Conservation (phyloP, 495 filamentous ascomycete species). For the Neurospora sp. region DNA sequence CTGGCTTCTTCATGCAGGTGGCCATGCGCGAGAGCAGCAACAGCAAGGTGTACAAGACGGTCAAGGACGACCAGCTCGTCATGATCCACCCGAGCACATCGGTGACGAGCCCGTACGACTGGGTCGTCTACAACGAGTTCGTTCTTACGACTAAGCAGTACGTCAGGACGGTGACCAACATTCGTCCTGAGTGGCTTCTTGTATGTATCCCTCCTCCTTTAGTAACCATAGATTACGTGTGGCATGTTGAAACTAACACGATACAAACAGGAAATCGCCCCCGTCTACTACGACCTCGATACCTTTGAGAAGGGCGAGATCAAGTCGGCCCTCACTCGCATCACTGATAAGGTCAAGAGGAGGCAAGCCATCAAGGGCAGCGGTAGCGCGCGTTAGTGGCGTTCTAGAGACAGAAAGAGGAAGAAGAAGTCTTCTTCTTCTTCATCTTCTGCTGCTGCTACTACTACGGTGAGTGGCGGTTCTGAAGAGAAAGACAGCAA, state of each 20-base stretch:
- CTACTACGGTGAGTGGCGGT: not conserved
- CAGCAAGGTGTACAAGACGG: conserved; percentile 80
- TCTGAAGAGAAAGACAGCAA: not conserved
- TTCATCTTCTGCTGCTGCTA: not conserved
- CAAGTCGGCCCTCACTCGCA: conserved; percentile 60
- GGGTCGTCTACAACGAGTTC: conserved; percentile 98
- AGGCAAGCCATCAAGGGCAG: conserved; percentile 56
- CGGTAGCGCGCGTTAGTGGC: conserved; percentile 2
- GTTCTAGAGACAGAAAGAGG: not conserved
- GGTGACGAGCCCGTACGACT: conserved; percentile 75
- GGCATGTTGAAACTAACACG: not conserved
- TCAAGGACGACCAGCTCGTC: conserved; percentile 88
- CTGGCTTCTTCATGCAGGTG: conserved; percentile 99
- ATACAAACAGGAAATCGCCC: conserved; percentile 62
- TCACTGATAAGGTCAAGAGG: conserved; percentile 64
- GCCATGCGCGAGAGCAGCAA: conserved; percentile 71
- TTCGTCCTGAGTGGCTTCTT: conserved; percentile 76
- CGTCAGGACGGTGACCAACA: conserved; percentile 55
- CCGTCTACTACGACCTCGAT: conserved; percentile 80
- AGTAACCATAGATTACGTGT: not conserved
- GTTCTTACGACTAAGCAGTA: conserved; percentile 97
- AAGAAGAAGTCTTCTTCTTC: not conserved
- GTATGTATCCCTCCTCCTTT: conserved; percentile 41
- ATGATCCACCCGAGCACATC: conserved; percentile 89
- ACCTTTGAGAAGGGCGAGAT: conserved; percentile 81